phyloP scores from a whole-genome alignment of 768 basidiomycete species.

The Amanita fuliginea region DNA sequence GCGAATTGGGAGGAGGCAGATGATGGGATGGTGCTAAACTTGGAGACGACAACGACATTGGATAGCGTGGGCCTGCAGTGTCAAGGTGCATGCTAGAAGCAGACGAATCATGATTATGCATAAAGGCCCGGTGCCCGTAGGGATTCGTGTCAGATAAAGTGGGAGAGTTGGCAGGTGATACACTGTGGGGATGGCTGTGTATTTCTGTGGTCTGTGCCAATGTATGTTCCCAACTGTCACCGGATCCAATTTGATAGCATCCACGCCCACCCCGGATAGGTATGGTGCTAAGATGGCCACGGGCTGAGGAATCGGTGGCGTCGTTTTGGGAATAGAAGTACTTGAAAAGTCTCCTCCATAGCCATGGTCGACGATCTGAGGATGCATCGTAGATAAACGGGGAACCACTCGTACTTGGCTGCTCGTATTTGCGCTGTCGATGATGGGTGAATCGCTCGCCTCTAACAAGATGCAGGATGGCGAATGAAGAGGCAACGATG shows the following conservation, averaged over 20 bases:
- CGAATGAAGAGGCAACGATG: background rate
- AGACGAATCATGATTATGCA: constrained; percentile 11
- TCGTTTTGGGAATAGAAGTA: background rate
- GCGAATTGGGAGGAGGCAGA: constrained; percentile 18
- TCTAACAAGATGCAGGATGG: background rate
- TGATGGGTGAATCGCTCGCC: background rate
- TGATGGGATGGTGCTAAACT: constrained; percentile 12
- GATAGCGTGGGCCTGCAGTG: constrained; percentile 12
- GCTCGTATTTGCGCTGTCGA: background rate
- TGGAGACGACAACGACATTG: constrained; percentile 1
- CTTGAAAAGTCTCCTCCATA: constrained; percentile 1
- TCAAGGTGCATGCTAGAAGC: constrained; percentile 18
- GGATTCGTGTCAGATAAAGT: constrained; percentile 2
- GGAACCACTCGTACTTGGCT: background rate
- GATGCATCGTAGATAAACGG: background rate
- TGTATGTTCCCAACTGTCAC: constrained; percentile 33
- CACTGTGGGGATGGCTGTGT: background rate
- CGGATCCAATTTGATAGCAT: constrained; percentile 40
- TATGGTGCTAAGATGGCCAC: background rate
- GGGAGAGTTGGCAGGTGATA: constrained; percentile 2
- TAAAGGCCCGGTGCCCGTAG: constrained; percentile 6
- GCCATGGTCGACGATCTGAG: background rate
- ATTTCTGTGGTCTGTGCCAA: constrained; percentile 4
- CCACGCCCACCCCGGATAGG: constrained; percentile 21
- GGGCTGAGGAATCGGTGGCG: background rate